Evolutionary conservation across 2,329 filamentous ascomycete species (phyloP).

Genomic region (Taxawa tesnikishii): DNA sequence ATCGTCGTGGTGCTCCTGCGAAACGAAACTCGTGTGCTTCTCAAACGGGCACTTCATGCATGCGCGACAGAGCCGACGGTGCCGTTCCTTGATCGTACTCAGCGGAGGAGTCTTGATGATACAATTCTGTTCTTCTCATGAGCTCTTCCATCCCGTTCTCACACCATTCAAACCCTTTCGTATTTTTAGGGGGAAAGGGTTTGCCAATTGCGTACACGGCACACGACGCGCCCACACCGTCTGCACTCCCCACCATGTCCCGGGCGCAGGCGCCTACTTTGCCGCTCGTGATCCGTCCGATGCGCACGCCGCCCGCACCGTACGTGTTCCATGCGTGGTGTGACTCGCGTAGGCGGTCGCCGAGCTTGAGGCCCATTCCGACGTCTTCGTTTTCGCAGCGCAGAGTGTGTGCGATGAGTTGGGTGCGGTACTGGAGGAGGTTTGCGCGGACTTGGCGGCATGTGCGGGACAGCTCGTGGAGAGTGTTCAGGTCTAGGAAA

Average conservation of each 20-base stretch:
- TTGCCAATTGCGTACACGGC: constrained; percentile 50
- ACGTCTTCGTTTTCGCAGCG: constrained; percentile 62
- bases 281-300: constrained; percentile 40
- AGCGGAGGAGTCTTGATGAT: constrained; percentile 68
- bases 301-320: constrained; percentile 15
- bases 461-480: constrained; percentile 71
- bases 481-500: constrained; percentile 72
- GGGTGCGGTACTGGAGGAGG: constrained; percentile 64
- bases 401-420: constrained; percentile 62
- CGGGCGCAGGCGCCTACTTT: constrained; percentile 71
- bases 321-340: constrained; percentile 12
- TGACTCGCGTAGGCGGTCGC: constrained; percentile 18
- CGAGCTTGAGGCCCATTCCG: constrained; percentile 42
- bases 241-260: constrained; percentile 80
- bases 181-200: neutral
- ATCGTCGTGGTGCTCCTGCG: neutral
- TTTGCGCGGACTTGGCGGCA: constrained; percentile 69
- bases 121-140: constrained; percentile 55
- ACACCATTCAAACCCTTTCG: neutral
- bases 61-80: constrained; percentile 66
- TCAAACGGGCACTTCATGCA: constrained; percentile 63
- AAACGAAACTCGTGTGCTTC: constrained; percentile 2
- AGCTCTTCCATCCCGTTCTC: neutral
- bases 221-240: constrained; percentile 64
- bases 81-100: constrained; percentile 55